These are phyloP conservation scores for Aureobasidium sp. DNA, from an alignment of 2,329 filamentous ascomycete genomes.

Conservation along the genomic window DNA sequence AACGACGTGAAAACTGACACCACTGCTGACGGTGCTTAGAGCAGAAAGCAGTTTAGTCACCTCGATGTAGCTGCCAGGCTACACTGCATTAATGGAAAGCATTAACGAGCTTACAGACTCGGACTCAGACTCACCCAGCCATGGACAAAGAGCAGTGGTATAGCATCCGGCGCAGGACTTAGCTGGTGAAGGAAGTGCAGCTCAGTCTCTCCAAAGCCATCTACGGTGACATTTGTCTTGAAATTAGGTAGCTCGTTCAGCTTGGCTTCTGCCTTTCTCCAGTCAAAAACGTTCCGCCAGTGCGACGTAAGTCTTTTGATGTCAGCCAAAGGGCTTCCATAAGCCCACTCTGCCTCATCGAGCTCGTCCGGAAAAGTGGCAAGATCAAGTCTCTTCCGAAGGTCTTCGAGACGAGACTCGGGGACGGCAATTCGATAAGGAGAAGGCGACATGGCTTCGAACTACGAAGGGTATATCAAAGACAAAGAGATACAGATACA, in stretches of 20 bases:
- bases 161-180: conserved; percentile 44
- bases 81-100: not conserved
- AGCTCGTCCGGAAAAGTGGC: conserved; percentile 53
- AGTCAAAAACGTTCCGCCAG: conserved; percentile 55
- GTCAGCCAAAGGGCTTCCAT: conserved; percentile 54
- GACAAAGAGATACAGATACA: not conserved
- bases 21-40: conserved; percentile 32
- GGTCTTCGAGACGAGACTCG: conserved; percentile 45
- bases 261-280: conserved; percentile 52
- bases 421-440: conserved; percentile 46
- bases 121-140: conserved; percentile 40
- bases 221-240: conserved; percentile 45
- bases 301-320: conserved; percentile 51
- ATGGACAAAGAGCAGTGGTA: conserved; percentile 62
- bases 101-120: not conserved
- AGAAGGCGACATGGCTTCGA: not conserved
- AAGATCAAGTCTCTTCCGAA: conserved; percentile 50
- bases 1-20: conserved; percentile 47
- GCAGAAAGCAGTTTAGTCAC: conserved; percentile 53
- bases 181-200: conserved; percentile 60
- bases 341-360: conserved; percentile 46
- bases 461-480: not conserved
- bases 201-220: conserved; percentile 53
- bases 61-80: conserved; percentile 63
- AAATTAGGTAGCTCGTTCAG: conserved; percentile 58